These are phyloP conservation scores for Wickerhamiella shivajii DNA, from an alignment of 805 yeast species.

Conservation along the genomic window DNA sequence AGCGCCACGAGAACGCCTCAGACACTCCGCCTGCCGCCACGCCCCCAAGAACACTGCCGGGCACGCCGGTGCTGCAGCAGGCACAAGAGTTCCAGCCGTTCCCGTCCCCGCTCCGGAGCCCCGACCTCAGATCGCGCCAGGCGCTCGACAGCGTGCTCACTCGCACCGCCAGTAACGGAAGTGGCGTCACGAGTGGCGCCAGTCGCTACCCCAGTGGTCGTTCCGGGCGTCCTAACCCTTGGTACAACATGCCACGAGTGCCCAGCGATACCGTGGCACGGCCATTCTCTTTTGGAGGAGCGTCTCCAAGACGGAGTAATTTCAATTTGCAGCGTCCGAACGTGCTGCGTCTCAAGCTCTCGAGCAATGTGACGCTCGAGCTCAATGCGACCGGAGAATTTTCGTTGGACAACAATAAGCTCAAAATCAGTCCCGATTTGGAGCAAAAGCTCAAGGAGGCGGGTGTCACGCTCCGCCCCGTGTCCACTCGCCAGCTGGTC, in stretches of 20 bases:
- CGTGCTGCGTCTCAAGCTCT: slow-evolving; percentile 1
- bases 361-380: background rate
- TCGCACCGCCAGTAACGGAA: too few species aligned
- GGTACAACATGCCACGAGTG: too few species aligned
- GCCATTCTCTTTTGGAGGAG: background rate
- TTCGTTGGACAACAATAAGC: background rate
- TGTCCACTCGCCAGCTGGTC: background rate
- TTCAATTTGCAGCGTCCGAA: background rate
- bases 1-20: too few species aligned
- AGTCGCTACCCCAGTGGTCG: too few species aligned
- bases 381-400: slow-evolving; percentile 4
- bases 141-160: too few species aligned
- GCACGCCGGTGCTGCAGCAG: background rate
- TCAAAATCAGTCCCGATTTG: slow-evolving; percentile 3
- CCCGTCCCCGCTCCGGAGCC: slow-evolving; percentile 3
- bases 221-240: too few species aligned
- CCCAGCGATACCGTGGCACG: too few species aligned
- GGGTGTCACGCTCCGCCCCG: background rate
- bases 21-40: background rate
- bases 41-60: background rate
- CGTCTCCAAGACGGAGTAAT: slow-evolving; percentile 5
- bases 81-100: too few species aligned
- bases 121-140: too few species aligned
- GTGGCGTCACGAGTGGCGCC: too few species aligned
- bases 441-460: background rate